Conservation (phyloP, 2,329 filamentous ascomycete species). For the Geosmithia putterillii region DNA sequence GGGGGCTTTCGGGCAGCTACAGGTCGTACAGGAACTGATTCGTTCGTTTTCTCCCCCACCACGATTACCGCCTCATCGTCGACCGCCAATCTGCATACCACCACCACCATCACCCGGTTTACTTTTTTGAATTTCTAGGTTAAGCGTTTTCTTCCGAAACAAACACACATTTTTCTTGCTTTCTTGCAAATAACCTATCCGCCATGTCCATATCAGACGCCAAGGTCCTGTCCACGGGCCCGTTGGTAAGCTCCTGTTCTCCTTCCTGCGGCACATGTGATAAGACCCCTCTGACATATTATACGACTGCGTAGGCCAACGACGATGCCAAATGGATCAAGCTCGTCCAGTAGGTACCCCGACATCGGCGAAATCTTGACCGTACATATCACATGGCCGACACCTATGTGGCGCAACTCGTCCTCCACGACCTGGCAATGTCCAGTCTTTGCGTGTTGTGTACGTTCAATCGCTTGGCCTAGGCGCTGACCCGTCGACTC, state of each 20-base stretch:
- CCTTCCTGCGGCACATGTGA: no score
- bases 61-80: background rate
- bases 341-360: conserved; percentile 35
- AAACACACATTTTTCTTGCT: background rate
- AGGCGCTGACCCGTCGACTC: conserved; percentile 4
- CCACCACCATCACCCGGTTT: no score
- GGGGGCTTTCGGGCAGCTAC: no score
- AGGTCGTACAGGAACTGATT: no score
- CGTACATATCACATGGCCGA: background rate
- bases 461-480: background rate
- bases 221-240: conserved; percentile 29
- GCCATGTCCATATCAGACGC: conserved; percentile 28
- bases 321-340: conserved; percentile 47
- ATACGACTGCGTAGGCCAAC: conserved; percentile 21
- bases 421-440: background rate
- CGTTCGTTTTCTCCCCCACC: background rate
- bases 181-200: background rate
- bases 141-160: background rate
- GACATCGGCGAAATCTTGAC: background rate
- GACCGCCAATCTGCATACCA: background rate
- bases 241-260: no score
- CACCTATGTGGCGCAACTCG: background rate
- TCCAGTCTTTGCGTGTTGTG: background rate
- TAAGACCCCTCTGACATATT: conserved; percentile 2
- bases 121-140: no score